Evolutionary conservation across 1,139 yeast species (phyloP).

Genomic region (Zygosaccharomyces pseudobailii): DNA sequence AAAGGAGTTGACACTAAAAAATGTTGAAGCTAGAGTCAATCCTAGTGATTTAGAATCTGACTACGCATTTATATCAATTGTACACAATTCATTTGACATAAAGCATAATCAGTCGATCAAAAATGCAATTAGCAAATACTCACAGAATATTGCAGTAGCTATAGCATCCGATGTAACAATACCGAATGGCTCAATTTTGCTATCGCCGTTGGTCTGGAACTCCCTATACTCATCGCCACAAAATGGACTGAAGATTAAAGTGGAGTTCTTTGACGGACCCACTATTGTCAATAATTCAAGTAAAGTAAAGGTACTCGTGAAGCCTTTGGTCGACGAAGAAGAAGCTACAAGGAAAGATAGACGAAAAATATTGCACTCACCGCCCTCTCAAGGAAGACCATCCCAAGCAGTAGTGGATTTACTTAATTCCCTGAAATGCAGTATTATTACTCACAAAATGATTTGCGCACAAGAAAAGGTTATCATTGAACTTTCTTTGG

Average conservation of each 20-base stretch:
- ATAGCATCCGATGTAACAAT: slow-evolving; percentile 28
- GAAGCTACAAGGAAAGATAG: slow-evolving; percentile 1
- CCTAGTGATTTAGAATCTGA: slow-evolving; percentile 11
- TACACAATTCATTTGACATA: slow-evolving; percentile 47
- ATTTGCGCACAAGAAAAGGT: slow-evolving; percentile 10
- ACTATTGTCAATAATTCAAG: neutral
- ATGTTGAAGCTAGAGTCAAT: slow-evolving; percentile 5
- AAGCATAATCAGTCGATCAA: slow-evolving; percentile 12
- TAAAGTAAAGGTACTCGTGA: slow-evolving; percentile 1
- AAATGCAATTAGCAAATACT: slow-evolving; percentile 9
- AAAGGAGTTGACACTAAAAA: neutral
- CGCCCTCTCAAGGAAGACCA: slow-evolving; percentile 1
- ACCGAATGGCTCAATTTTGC: slow-evolving; percentile 47
- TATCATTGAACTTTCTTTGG: slow-evolving; percentile 12
- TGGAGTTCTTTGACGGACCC: slow-evolving; percentile 14
- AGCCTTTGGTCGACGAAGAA: slow-evolving; percentile 5
- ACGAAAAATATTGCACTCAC: neutral
- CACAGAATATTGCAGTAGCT: slow-evolving; percentile 4
- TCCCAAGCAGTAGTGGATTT: neutral
- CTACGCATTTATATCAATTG: slow-evolving; percentile 55
- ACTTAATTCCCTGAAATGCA: slow-evolving; percentile 2
- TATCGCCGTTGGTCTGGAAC: slow-evolving; percentile 53
- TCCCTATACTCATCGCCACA: slow-evolving; percentile 45
- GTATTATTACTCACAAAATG: slow-evolving; percentile 18
- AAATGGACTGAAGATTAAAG: slow-evolving; percentile 21